Evolutionary conservation across 1,284 basidiomycete genomes (phyloP), one percentile per base, ranked within the genome.

Genomic region (Fomitopsis betulina): DNA sequence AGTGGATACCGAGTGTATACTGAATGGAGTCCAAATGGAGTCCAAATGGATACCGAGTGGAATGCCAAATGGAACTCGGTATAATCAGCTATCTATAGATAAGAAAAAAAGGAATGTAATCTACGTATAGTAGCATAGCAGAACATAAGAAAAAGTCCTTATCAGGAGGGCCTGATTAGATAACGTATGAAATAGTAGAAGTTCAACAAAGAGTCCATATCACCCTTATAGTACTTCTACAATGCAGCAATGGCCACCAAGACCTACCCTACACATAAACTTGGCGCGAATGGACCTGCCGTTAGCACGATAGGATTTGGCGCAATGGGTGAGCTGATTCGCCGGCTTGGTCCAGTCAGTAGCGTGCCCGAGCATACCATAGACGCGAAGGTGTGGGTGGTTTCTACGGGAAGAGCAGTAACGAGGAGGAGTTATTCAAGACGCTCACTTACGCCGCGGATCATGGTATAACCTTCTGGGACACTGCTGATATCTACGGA

Each of bases 401-500:
- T 2, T 56, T 7, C 17, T 56, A 56, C 55, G 55, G 55, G 2
- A 10, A 56, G 45, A 42, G 43, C 3, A 30, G 50, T n/a, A 32
- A 17, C 8, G 54, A 47, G 32, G 54, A 47, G 32, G 27, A 55
- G 25, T 23, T 23, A 15, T 30, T 47, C 45, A 47, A 67, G 60
- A 68, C 68, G 6, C 23, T 35, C 25, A 38, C 52, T 21, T 42
- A 27, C n/a, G 54, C 39, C 25, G 57, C 45, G 1, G 45, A 47
- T 30, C 37, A 45, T 30, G 33, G 40, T 30, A 37, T 45, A 25
- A 69, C 62, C 17, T 63, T 64, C 58, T 72, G 70, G 70, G 71
- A 73, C 57, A 71, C 69, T 9, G 69, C 69, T 1, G 65, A 71
- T 58, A 51, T 63, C 6, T 74, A 74, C 59, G 62, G 62, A 12